Evolutionary conservation across 257 asterid genomes (phyloP), one percentile per base, ranked within the genome.

Genomic region (Coffea eugenioides): DNA sequence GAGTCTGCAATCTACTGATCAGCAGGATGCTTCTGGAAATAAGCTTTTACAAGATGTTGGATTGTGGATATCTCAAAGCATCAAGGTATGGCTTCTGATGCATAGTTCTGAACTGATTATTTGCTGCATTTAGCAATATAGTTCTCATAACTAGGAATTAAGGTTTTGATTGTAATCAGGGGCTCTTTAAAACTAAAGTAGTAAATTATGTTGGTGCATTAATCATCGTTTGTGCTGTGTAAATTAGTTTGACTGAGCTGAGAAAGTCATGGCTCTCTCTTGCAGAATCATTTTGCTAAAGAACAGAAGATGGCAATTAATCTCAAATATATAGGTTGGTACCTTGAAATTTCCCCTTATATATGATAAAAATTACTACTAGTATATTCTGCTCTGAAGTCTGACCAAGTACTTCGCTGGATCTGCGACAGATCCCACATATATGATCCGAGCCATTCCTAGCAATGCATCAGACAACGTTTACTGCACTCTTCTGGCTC

Each of bases 401-500:
- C 34, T 52, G 59, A 80, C 71, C 36, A 2, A 51, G 68, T 25
- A 15, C 75, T 43, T 18, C 34, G 27, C 48, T 52, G n/a, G 73
- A 12, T 78, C 70, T 43, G 39, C 69, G 79, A 57, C 90, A 94
- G 98, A 94, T 89, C 98, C 97, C 3, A 94, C 96, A 0, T 94
- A 94, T 86, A 94, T 93, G 97, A 93, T 94, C 80, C 91, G 98
- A 6, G 98, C 97, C 12, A 87, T 94, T 80, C 97, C 96, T 0
- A 89, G 98, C 87, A 94, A 90, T 65, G 99, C 99, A 15, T 88
- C 98, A 0, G 98, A 95, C 83, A 95, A 91, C 9, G 97, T 95
- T 2, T 93, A 93, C 82, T 93, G 97, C 91, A 93, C 97, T 8
- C 98, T 95, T 82, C 97, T 95, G 70, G 99, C 99, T 54, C 98